A percentile compares a stretch with the other conserved stretches of the same genome.
These are phyloP conservation scores for Aspergillus phoenicis DNA, from an alignment of 2,329 filamentous ascomycete genomes.

Conservation along the genomic window DNA sequence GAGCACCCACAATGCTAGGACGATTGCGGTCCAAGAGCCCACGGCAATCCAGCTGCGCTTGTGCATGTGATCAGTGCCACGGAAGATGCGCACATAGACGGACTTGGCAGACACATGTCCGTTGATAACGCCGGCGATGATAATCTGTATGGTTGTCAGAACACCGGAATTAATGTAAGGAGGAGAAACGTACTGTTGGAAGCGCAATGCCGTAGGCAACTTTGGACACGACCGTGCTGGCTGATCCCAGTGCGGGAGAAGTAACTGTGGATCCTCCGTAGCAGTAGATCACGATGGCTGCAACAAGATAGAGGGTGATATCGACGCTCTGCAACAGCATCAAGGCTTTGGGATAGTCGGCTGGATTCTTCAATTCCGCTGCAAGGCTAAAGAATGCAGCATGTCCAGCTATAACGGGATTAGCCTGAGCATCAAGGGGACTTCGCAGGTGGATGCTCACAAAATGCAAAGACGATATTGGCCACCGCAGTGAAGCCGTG, in stretches of 20 bases:
- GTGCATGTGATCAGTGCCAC: slow-evolving; percentile 59
- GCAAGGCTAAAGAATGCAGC: slow-evolving; percentile 71
- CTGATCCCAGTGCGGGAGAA: slow-evolving; percentile 68
- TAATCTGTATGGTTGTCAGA: slow-evolving; percentile 47
- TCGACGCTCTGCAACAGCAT: slow-evolving; percentile 62
- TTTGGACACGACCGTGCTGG: slow-evolving; percentile 59
- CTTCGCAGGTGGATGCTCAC: slow-evolving; percentile 45
- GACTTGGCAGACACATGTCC: slow-evolving; percentile 68
- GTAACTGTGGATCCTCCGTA: slow-evolving; percentile 64
- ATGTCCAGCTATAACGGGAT: slow-evolving; percentile 57
- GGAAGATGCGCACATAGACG: slow-evolving; percentile 66
- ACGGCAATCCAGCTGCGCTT: slow-evolving; percentile 55
- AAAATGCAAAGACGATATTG: slow-evolving; percentile 73
- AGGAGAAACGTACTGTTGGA: slow-evolving; percentile 53
- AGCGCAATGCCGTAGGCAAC: slow-evolving; percentile 69
- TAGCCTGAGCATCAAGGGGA: slow-evolving; percentile 54
- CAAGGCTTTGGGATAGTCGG: slow-evolving; percentile 65
- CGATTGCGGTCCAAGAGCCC: slow-evolving; percentile 62
- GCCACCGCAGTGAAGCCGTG: slow-evolving; percentile 63
- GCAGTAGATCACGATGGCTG: slow-evolving; percentile 68
- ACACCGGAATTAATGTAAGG: background rate
- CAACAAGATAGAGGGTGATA: slow-evolving; percentile 64
- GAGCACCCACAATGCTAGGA: slow-evolving; percentile 58
- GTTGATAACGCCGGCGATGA: slow-evolving; percentile 72
- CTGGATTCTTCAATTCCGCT: slow-evolving; percentile 63